Percentiles rank a stretch among this genome's conserved stretches.
Conservation (phyloP, 768 basidiomycete genomes). For the Termitomyces sp. region DNA sequence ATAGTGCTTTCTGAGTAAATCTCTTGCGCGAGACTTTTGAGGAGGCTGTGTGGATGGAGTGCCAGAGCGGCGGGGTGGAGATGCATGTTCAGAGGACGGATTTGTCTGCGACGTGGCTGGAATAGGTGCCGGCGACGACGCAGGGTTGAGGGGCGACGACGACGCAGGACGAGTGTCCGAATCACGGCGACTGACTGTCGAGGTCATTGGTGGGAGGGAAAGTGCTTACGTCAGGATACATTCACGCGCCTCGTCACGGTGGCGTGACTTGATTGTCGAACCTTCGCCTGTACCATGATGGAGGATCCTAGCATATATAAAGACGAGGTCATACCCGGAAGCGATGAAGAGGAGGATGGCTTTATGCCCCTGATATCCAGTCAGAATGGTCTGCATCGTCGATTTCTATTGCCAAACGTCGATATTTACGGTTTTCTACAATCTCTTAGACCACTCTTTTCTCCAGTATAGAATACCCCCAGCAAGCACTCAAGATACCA, state of each 20-base stretch:
- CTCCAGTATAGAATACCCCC: background rate
- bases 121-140: slow-evolving; percentile 27
- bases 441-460: background rate
- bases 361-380: background rate
- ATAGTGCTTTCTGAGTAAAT: slow-evolving; percentile 82
- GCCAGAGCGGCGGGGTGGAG: slow-evolving; percentile 17
- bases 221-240: slow-evolving; percentile 7
- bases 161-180: slow-evolving; percentile 27
- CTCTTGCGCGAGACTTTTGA: slow-evolving; percentile 59
- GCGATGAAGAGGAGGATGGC: slow-evolving; percentile 30
- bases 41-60: slow-evolving; percentile 26
- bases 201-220: slow-evolving; percentile 10
- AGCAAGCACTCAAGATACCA: slow-evolving; percentile 7
- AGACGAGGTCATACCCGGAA: slow-evolving; percentile 46
- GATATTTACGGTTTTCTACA: background rate
- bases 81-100: slow-evolving; percentile 4
- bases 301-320: slow-evolving; percentile 13
- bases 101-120: slow-evolving; percentile 15
- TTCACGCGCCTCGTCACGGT: slow-evolving; percentile 13
- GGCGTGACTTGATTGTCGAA: slow-evolving; percentile 3
- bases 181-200: slow-evolving; percentile 18
- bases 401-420: background rate
- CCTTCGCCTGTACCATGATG: slow-evolving; percentile 2
- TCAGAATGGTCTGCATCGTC: background rate
- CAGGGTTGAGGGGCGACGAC: slow-evolving; percentile 40